A percentile compares a stretch with the other conserved stretches of the same genome.
Conservation (phyloP, 139 green algal species). For the Chlamydomonas sphaeroides region DNA sequence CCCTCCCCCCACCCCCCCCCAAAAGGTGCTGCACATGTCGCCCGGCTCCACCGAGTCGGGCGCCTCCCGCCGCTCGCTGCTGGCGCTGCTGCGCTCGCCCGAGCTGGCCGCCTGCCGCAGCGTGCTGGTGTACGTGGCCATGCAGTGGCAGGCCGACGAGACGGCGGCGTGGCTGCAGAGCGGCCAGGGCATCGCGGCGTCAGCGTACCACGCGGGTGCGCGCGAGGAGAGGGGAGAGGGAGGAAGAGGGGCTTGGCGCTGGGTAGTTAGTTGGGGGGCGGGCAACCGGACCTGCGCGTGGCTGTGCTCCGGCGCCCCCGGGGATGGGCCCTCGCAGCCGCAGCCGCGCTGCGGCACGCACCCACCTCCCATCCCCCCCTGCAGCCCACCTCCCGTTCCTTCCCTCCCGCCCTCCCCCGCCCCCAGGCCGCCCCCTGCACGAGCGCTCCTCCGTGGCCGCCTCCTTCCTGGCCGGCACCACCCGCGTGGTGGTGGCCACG, state of each 20-base stretch:
- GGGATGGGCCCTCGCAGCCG: too few relatives aligned
- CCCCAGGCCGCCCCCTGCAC: not conserved
- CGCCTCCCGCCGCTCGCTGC: conserved; percentile 9
- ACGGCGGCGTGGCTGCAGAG: conserved; percentile 67
- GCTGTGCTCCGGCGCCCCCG: too few relatives aligned
- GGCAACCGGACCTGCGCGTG: too few relatives aligned
- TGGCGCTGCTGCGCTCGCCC: conserved; percentile 58
- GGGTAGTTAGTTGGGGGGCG: too few relatives aligned
- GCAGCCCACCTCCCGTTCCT: not conserved
- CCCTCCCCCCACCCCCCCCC: not conserved
- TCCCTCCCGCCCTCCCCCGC: not conserved
- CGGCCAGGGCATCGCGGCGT: conserved; percentile 56
- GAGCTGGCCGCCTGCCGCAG: conserved; percentile 49
- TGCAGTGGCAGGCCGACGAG: conserved; percentile 73
- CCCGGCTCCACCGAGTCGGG: conserved; percentile 28
- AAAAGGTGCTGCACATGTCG: conserved; percentile 53
- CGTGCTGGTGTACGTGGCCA: conserved; percentile 81
- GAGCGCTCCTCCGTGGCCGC: conserved; percentile 13
- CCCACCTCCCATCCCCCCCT: too few relatives aligned
- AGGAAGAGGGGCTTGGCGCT: not conserved
- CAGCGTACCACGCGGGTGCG: conserved; percentile 81
- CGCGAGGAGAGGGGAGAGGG: not conserved
- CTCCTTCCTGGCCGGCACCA: conserved; percentile 61
- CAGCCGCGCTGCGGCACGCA: too few relatives aligned
- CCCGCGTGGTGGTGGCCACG: conserved; percentile 60